Percentiles rank a stretch among this genome's conserved stretches.
Conservation (phyloP, 1,284 basidiomycete species). For the Moesziomyces sp. region DNA sequence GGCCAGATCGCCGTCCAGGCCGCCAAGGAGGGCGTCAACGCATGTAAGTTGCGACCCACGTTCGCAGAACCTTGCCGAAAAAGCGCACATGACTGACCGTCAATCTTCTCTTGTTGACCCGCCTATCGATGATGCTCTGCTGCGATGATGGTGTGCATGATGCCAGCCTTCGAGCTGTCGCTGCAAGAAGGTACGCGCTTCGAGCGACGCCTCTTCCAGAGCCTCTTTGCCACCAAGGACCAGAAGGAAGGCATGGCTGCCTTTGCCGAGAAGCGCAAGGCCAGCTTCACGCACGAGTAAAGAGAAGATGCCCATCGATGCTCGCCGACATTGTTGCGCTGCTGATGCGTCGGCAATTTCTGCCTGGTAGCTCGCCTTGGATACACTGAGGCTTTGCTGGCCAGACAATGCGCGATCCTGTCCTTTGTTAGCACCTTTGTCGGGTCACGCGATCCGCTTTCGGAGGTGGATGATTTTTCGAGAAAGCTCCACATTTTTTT, state of each 20-base stretch:
- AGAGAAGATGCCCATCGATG: no score
- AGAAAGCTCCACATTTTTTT: constrained; percentile 22
- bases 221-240: constrained; percentile 91
- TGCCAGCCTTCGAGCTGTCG: constrained; percentile 77
- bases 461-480: constrained; percentile 4
- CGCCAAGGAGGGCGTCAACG: constrained; percentile 94
- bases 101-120: neutral
- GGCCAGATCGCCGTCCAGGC: constrained; percentile 86
- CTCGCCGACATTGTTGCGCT: no score
- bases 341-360: no score
- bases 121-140: neutral
- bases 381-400: no score
- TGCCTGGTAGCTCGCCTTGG: no score
- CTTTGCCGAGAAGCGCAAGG: constrained; percentile 95
- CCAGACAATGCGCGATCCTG: no score
- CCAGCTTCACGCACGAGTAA: constrained; percentile 60
- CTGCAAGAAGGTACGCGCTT: constrained; percentile 85
- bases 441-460: constrained; percentile 15
- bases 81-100: neutral
- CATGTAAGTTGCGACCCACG: constrained; percentile 72
- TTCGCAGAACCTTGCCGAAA: no score
- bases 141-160: neutral
- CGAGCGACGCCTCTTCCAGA: constrained; percentile 91
- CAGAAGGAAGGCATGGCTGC: constrained; percentile 98
- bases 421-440: neutral